Conservation (phyloP, 148 eudicot species). For the Rhododendron kiyosumense region DNA sequence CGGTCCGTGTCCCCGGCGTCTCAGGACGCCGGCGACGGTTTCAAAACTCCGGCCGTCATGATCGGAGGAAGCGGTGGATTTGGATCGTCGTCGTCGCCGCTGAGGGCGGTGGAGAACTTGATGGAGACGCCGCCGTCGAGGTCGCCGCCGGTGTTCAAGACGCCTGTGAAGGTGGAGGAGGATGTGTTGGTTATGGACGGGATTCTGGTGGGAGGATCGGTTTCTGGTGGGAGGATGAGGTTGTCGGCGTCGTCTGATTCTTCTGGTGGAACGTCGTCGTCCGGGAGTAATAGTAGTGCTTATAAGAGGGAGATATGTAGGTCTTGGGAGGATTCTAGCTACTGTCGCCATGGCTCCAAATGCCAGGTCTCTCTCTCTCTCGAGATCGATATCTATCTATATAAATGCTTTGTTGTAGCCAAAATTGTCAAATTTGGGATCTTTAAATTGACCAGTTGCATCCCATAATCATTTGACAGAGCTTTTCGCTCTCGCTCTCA, state of each 20-base stretch:
- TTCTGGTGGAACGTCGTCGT: conserved; percentile 26
- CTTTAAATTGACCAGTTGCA: neutral
- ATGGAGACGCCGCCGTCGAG: conserved; percentile 26
- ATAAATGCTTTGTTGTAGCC: too few species aligned
- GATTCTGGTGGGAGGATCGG: conserved; percentile 24
- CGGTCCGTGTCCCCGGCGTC: conserved; percentile 22
- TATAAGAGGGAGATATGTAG: conserved; percentile 39
- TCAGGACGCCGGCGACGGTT: neutral
- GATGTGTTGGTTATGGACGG: conserved; percentile 66
- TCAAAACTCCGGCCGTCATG: conserved; percentile 8
- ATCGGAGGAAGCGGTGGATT: conserved; percentile 7
- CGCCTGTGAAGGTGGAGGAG: conserved; percentile 35
- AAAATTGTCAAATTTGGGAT: neutral
- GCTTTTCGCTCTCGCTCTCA: neutral
- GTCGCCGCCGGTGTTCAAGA: conserved; percentile 23
- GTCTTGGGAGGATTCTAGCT: conserved; percentile 37
- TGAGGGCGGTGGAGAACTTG: conserved; percentile 27
- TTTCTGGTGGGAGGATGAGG: conserved; percentile 15
- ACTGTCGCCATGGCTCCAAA: conserved; percentile 41
- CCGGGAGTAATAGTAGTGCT: conserved; percentile 17
- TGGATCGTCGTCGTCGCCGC: conserved; percentile 23
- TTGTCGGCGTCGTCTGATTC: conserved; percentile 22
- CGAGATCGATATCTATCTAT: too few species aligned
- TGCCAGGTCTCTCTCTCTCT: conserved; percentile 10
- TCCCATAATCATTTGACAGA: neutral